Evolutionary conservation across 805 yeast genomes (phyloP).

Genomic region (Hanseniaspora occidentalis): DNA sequence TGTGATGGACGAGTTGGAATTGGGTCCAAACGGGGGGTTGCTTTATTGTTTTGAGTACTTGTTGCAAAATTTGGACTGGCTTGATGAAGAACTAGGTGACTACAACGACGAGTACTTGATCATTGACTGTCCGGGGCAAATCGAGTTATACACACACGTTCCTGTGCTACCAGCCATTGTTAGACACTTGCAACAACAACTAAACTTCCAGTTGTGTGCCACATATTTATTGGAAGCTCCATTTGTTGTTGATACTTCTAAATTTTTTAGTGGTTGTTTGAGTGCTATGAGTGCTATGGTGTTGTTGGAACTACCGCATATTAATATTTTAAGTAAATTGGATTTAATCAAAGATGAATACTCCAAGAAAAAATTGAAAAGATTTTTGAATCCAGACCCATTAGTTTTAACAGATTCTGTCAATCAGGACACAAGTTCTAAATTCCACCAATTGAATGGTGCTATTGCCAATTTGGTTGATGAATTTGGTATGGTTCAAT

Average conservation of each 20-base stretch:
- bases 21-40: slow-evolving; percentile 93
- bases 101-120: slow-evolving; percentile 87
- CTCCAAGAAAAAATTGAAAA: slow-evolving; percentile 63
- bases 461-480: slow-evolving; percentile 85
- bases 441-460: slow-evolving; percentile 58
- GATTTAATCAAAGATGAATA: slow-evolving; percentile 77
- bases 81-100: slow-evolving; percentile 94
- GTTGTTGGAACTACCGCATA: slow-evolving; percentile 85
- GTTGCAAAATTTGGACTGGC: slow-evolving; percentile 85
- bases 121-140: slow-evolving; percentile 96
- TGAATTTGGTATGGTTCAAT: slow-evolving; percentile 98
- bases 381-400: slow-evolving; percentile 88
- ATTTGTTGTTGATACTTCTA: slow-evolving; percentile 78
- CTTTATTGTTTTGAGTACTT: slow-evolving; percentile 89
- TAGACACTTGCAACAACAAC: slow-evolving; percentile 63
- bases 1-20: slow-evolving; percentile 85
- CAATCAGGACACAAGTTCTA: slow-evolving; percentile 41
- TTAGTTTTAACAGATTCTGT: slow-evolving; percentile 44
- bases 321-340: slow-evolving; percentile 75
- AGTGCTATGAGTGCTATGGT: slow-evolving; percentile 99
- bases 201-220: slow-evolving; percentile 85
- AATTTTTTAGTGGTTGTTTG: slow-evolving; percentile 89
- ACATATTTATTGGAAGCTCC: slow-evolving; percentile 89
- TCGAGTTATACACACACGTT: slow-evolving; percentile 86
- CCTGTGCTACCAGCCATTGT: slow-evolving; percentile 88